Evolutionary conservation across 345 rosid genomes (phyloP), one percentile per base, ranked within the genome.

Genomic region (Carallia brachiata): DNA sequence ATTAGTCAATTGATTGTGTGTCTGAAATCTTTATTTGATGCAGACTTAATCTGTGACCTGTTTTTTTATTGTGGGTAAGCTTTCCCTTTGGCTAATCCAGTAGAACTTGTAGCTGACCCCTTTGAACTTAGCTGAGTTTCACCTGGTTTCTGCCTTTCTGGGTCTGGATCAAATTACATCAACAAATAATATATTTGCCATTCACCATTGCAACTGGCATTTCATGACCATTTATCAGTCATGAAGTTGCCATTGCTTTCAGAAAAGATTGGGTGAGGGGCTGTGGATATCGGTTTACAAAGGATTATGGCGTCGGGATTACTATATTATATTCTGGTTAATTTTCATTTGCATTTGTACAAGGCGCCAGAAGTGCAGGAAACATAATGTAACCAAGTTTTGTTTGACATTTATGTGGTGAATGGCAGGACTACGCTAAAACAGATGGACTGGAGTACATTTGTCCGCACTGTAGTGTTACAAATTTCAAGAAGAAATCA

Each of bases 361-460:
- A 19, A 56, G 6, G 6, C 27, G 12, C 31, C 12, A 9, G 12
- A 56, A 30, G 10, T 10, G 6, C 12, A 23, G 23, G 23, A 23
- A 23, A 23, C 23, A 23, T 23, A 23, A 23, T 23, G 23, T 23
- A 23, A 23, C 23, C 6, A 12, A 23, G 10, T 40, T 9, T n/a
- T 23, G 52, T 39, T 63, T 73, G 56, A 72, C 48, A 18, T 50
- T 31, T 36, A 0, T 27, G 31, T 27, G 60, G 39, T 65, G 73
- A 71, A 48, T 86, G 71, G 0, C 91, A 95, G 99, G 99, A 95
- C 80, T 95, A 95, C 62, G 99, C 99, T 0, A 95, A 95, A 77
- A 95, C 99, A 4, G 98, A 92, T 28, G 99, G 99, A 47, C 78
- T 95, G 84, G 99, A 95, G 83, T 95, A 95, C 59, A 87, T 92